These are phyloP conservation scores for Sporisorium sorghi DNA, from an alignment of 1,284 basidiomycete species.

Conservation along the genomic window DNA sequence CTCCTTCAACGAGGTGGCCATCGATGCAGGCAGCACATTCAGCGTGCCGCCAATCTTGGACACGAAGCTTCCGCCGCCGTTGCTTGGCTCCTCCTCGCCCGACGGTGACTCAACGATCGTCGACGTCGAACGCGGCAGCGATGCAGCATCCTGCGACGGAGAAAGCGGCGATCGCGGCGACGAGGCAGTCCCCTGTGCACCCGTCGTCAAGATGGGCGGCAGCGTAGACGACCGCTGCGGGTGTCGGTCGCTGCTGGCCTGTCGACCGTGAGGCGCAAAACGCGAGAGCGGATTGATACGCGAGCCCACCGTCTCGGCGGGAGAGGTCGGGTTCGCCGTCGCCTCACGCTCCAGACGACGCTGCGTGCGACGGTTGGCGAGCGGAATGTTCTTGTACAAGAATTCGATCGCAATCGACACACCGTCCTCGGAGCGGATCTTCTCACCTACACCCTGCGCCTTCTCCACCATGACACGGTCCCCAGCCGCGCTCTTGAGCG, in stretches of 20 bases:
- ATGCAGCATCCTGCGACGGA: neutral
- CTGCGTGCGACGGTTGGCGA: constrained; percentile 37
- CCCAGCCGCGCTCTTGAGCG: constrained; percentile 48
- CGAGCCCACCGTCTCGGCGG: constrained; percentile 2
- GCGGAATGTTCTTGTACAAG: constrained; percentile 52
- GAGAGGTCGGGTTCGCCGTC: constrained; percentile 1
- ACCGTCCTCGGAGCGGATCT: constrained; percentile 61
- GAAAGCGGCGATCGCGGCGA: constrained; percentile 3
- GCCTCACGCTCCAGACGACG: constrained; percentile 31
- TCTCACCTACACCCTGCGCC: constrained; percentile 56
- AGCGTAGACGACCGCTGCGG: constrained; percentile 17
- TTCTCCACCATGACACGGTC: constrained; percentile 62
- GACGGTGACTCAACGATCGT: constrained; percentile 19
- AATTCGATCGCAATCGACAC: constrained; percentile 57
- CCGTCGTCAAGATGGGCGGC: constrained; percentile 2
- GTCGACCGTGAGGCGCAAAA: constrained; percentile 18
- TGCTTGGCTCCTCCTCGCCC: no score
- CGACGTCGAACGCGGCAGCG: constrained; percentile 2
- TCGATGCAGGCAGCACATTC: constrained; percentile 11
- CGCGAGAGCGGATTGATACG: constrained; percentile 18
- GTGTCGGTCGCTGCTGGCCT: constrained; percentile 10
- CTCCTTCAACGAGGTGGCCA: constrained; percentile 36
- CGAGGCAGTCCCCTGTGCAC: neutral
- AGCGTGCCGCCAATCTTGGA: no score
- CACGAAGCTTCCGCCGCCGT: no score